phyloP scores from a whole-genome alignment of 805 yeast genomes.

The Yamadazyma akitaensis region DNA sequence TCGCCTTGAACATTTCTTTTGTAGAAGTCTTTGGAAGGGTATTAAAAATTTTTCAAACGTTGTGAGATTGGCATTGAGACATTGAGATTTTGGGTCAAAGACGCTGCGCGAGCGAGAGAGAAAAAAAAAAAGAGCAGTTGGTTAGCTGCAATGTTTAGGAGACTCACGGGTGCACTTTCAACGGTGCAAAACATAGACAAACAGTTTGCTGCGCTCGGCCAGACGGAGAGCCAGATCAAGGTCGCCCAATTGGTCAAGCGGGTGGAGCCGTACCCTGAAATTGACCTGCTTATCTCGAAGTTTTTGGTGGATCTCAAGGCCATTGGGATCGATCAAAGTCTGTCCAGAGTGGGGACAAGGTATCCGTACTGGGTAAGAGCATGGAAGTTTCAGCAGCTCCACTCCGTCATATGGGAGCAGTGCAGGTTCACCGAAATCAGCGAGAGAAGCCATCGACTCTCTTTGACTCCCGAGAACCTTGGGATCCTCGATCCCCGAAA shows the following conservation, averaged over 20 bases:
- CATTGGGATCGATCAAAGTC: conserved; percentile 13
- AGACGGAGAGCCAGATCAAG: conserved; percentile 20
- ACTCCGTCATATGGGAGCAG: conserved; percentile 36
- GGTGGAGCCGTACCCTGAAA: conserved; percentile 25
- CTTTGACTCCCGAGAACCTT: conserved; percentile 19
- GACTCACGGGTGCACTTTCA: neutral
- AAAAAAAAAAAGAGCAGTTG: neutral
- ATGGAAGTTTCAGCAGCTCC: conserved; percentile 25
- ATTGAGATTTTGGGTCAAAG: neutral
- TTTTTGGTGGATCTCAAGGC: conserved; percentile 30
- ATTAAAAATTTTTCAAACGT: conserved; percentile 2
- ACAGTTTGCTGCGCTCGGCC: conserved; percentile 14
- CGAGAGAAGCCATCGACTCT: conserved; percentile 26
- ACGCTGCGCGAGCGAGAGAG: neutral
- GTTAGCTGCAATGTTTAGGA: conserved; percentile 1
- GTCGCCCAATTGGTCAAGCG: conserved; percentile 21
- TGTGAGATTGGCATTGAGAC: too few species aligned
- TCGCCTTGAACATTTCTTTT: neutral
- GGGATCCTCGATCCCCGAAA: conserved; percentile 41
- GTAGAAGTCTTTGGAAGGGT: neutral
- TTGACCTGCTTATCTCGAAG: conserved; percentile 26
- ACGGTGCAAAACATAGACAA: conserved; percentile 10
- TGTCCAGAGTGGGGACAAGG: neutral
- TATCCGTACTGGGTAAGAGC: conserved; percentile 5
- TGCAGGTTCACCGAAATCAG: conserved; percentile 29